Percentiles rank a stretch among this genome's conserved stretches.
Conservation (phyloP, 2,329 filamentous ascomycete species). For the Domatiomyces catenatus region DNA sequence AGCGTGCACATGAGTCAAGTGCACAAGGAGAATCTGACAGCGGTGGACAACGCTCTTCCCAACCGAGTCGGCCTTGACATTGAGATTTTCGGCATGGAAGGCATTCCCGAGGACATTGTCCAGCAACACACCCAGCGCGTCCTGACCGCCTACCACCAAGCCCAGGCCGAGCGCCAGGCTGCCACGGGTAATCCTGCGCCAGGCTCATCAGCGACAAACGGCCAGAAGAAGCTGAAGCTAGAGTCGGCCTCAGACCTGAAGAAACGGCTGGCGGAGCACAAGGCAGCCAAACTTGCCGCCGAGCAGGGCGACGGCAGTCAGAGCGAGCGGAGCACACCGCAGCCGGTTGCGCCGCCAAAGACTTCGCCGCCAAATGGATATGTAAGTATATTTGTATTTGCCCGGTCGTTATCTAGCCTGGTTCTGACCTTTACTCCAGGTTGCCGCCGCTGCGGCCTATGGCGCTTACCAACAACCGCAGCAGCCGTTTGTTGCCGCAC, state of each 20-base stretch:
- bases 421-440: conserved; percentile 2
- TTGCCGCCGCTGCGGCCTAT: conserved; percentile 7
- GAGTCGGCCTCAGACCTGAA: conserved; percentile 67
- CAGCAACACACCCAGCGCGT: conserved; percentile 76
- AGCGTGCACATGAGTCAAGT: conserved; percentile 97
- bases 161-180: conserved; percentile 65
- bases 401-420: not conserved
- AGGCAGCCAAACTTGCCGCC: conserved; percentile 44
- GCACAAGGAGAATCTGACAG: conserved; percentile 78
- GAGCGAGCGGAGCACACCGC: conserved; percentile 44
- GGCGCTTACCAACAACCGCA: conserved; percentile 7
- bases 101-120: conserved; percentile 73
- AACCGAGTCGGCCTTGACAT: conserved; percentile 74
- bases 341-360: conserved; percentile 32
- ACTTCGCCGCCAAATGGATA: conserved; percentile 17
- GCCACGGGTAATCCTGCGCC: conserved; percentile 71
- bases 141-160: conserved; percentile 69
- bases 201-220: conserved; percentile 36
- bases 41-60: conserved; percentile 81
- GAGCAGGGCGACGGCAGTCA: conserved; percentile 42
- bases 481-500: conserved; percentile 12
- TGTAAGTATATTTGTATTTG: not conserved
- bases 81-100: conserved; percentile 98
- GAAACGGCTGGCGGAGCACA: conserved; percentile 62
- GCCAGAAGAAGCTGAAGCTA: conserved; percentile 49